Base-by-base conservation (phyloP, 805 yeast species). In the Ogataea dorogensis region DNA sequence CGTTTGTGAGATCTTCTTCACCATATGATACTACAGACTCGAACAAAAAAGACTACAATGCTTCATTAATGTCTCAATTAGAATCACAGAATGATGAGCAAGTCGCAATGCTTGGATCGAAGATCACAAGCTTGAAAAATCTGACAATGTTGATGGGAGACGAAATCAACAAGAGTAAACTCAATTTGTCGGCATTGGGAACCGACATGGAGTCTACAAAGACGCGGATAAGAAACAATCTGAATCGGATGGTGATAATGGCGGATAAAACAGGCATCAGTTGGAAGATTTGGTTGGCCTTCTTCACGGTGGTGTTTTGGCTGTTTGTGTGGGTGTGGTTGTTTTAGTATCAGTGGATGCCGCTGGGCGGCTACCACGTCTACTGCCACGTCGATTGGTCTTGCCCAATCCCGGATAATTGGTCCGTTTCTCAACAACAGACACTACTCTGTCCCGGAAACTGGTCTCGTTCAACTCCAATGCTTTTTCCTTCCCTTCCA, bases 341-440 rank as follows among this genome's bases (percentile, higher is more conserved):
- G 23, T 57, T 53, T 33, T 56, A 33, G 39, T 11, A 4, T 13
- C 39, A 37, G 8, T 45, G 34, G 7, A 40, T 33, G 17, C 49
- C 24, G 16, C 47, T 22, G 31, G 11, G 17, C 18, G 19, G 7
- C 22, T 13, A 2, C 36, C 24, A 11, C 33, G 25, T 17, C 33
- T 25, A 16, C 40, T 20, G 4, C 27, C 22, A 4, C 29, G 15
- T 10, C 12, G n/a, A 9, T 12, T 27, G 20, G 7, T 73, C 70
- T 7, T 85, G 22, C 49, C 44, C 44, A 58, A 31, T 11, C 58
- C 56, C 2, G 94, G 95, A 23, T 82, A 61, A 48, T 86, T 86
- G 4, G 94, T 84, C 54, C 95, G 71, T 59, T 86, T 86, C 12
- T 82, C 79, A 27, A 68, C 64, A 24, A 87, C 87, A 51, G 77